These are phyloP conservation scores for Xylaria curta DNA, from an alignment of 495 filamentous ascomycete species.

Conservation along the genomic window DNA sequence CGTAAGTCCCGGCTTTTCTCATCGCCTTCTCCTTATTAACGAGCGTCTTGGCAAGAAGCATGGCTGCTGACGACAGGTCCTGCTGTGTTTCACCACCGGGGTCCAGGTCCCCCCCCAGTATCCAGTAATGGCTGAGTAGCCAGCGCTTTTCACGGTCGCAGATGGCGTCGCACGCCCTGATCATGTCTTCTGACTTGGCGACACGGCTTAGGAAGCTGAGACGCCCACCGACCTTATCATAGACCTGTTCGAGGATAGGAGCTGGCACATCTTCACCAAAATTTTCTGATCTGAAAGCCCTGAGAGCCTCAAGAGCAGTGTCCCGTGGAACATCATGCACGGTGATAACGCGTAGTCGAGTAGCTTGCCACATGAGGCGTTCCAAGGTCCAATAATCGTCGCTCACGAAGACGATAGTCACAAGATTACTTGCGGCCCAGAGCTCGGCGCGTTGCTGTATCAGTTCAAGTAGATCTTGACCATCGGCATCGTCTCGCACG, in stretches of 20 bases:
- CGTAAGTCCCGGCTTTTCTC: constrained; percentile 62
- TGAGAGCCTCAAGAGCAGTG: constrained; percentile 73
- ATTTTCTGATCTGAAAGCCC: constrained; percentile 72
- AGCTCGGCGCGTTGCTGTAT: constrained; percentile 92
- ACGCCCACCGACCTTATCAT: constrained; percentile 80
- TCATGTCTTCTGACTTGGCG: constrained; percentile 76
- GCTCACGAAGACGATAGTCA: constrained; percentile 89
- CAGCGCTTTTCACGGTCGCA: constrained; percentile 81
- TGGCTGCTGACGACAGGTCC: constrained; percentile 89
- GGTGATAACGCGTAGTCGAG: constrained; percentile 85
- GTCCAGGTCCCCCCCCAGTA: constrained; percentile 87
- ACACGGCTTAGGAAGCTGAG: constrained; percentile 83
- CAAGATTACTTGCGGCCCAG: constrained; percentile 87
- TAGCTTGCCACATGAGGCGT: constrained; percentile 84
- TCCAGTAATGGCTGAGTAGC: constrained; percentile 93
- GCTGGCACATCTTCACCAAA: constrained; percentile 61
- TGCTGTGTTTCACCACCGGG: constrained; percentile 99
- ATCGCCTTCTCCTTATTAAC: constrained; percentile 76
- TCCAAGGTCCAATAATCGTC: constrained; percentile 99
- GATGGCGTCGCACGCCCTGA: constrained; percentile 74
- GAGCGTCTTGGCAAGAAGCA: constrained; percentile 86
- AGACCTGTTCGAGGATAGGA: constrained; percentile 72
- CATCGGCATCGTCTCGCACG: constrained; percentile 84
- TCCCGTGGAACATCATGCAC: constrained; percentile 77
- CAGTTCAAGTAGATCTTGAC: constrained; percentile 85